A percentile compares a stretch with the other conserved stretches of the same genome.
Conservation (phyloP, 2,329 filamentous ascomycete species). For the Colletotrichum abscissum region DNA sequence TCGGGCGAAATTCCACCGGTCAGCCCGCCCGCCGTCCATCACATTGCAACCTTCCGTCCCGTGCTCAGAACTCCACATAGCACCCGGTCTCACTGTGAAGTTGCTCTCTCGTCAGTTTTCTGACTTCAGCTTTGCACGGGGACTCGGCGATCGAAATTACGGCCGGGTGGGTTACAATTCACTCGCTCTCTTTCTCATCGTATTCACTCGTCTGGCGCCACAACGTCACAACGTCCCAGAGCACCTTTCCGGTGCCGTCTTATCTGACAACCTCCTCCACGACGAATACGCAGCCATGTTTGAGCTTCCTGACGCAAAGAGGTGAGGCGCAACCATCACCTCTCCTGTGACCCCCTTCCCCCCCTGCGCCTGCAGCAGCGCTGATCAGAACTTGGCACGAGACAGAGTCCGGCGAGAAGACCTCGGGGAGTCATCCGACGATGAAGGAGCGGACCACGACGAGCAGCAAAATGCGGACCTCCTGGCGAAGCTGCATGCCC, state of each 20-base stretch:
- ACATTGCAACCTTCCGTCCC: not conserved
- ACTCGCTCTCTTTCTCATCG: not conserved
- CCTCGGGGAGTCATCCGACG: constrained; percentile 51
- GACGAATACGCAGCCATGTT: constrained; percentile 53
- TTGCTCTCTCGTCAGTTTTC: not conserved
- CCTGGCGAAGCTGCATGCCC: constrained; percentile 58
- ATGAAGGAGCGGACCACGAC: constrained; percentile 41
- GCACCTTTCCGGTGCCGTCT: too few relatives aligned
- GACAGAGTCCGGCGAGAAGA: constrained; percentile 67
- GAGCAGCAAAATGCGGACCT: constrained; percentile 50
- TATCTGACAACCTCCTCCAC: not conserved
- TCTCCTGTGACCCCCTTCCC: not conserved
- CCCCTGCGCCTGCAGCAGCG: not conserved
- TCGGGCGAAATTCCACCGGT: not conserved
- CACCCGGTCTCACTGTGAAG: not conserved
- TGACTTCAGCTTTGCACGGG: not conserved
- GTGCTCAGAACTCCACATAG: not conserved
- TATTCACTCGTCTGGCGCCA: not conserved
- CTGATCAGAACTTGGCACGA: not conserved
- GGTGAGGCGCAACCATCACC: constrained; percentile 48
- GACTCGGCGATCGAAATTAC: constrained; percentile 3
- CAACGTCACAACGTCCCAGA: not conserved
- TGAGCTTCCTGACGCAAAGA: constrained; percentile 63
- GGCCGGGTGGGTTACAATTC: not conserved
- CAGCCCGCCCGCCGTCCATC: constrained; percentile 2